A percentile compares a stretch with the other conserved stretches of the same genome.
phyloP scores from a whole-genome alignment of 768 basidiomycete genomes.

The Boletus pseudopeckii region DNA sequence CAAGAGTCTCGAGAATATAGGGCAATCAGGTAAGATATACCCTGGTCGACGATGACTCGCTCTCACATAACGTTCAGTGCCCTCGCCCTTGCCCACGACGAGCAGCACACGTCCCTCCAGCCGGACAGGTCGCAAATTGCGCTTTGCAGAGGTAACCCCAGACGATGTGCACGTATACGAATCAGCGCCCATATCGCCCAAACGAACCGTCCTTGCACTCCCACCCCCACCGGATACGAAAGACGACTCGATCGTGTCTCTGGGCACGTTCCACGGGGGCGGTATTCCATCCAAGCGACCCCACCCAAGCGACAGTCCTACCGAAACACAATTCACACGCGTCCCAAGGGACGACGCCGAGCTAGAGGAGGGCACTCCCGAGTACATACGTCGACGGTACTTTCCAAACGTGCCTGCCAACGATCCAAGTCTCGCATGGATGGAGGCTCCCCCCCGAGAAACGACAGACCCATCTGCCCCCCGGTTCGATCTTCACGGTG shows the following conservation, averaged over 20 bases:
- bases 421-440: slow-evolving; percentile 82
- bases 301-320: slow-evolving; percentile 1
- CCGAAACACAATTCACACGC: not conserved
- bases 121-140: slow-evolving; percentile 50
- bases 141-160: slow-evolving; percentile 73
- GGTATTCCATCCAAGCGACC: slow-evolving; percentile 11
- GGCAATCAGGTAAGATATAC: slow-evolving; percentile 15
- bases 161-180: slow-evolving; percentile 82
- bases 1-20: slow-evolving; percentile 30
- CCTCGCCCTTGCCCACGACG: slow-evolving; percentile 43
- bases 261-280: slow-evolving; percentile 37
- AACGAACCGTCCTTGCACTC: slow-evolving; percentile 51
- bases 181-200: slow-evolving; percentile 77
- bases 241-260: slow-evolving; percentile 31
- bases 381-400: slow-evolving; percentile 78
- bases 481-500: slow-evolving; percentile 77
- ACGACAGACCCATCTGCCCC: slow-evolving; percentile 30
- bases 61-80: slow-evolving; percentile 25
- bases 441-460: slow-evolving; percentile 34
- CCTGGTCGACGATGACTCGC: no score
- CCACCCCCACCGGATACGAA: slow-evolving; percentile 36
- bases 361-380: slow-evolving; percentile 70
- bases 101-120: slow-evolving; percentile 60
- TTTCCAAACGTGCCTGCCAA: slow-evolving; percentile 70
- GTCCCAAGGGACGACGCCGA: slow-evolving; percentile 18